Evolutionary conservation across 2,329 filamentous ascomycete species (phyloP).

Genomic region (Aureobasidium sp.): DNA sequence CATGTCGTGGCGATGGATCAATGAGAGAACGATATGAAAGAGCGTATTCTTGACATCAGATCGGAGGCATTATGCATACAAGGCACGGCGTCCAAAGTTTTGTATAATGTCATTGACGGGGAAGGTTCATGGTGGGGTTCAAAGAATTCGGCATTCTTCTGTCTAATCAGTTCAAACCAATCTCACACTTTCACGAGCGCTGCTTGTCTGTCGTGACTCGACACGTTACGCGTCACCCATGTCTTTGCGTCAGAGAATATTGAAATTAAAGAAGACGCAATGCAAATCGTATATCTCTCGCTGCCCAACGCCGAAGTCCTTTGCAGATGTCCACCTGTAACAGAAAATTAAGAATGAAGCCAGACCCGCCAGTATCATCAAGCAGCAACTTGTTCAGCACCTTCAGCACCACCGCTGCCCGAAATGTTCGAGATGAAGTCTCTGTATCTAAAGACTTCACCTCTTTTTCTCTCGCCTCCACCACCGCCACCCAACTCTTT

Average conservation of each 20-base stretch:
- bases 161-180: background rate
- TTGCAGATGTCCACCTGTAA: no score
- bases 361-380: background rate
- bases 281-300: no score
- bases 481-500: conserved; percentile 33
- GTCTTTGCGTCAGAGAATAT: no score
- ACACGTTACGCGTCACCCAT: no score
- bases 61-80: background rate
- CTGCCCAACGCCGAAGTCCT: no score
- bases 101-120: background rate
- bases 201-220: no score
- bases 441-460: conserved; percentile 87
- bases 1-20: no score
- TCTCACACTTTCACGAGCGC: no score
- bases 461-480: conserved; percentile 50
- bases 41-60: no score
- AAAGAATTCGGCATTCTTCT: background rate
- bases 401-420: conserved; percentile 30
- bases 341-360: no score
- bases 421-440: conserved; percentile 66
- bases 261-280: no score
- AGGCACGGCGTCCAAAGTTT: background rate
- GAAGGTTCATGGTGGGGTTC: background rate
- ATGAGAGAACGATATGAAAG: no score
- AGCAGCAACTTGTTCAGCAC: background rate